These are phyloP conservation scores for Amaranthus cruentus DNA, from an alignment of 148 eudicot genomes.

Conservation along the genomic window DNA sequence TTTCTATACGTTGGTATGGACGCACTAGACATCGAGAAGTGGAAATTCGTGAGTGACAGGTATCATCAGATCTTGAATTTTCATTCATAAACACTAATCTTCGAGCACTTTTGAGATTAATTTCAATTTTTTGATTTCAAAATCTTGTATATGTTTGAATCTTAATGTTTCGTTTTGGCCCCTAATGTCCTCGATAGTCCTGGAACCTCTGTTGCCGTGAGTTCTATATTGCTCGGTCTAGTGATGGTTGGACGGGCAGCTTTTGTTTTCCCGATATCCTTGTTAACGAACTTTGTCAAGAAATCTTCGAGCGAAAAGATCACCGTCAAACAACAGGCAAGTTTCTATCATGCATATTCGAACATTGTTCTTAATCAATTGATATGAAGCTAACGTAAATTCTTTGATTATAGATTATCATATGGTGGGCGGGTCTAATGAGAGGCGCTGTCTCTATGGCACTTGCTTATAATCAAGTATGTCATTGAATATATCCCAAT, in stretches of 20 bases:
- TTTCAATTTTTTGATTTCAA: neutral
- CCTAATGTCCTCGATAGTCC: slow-evolving; percentile 47
- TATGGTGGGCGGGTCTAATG: slow-evolving; percentile 99
- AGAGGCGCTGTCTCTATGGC: slow-evolving; percentile 98
- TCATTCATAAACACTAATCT: neutral
- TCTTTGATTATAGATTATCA: slow-evolving; percentile 41
- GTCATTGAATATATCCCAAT: neutral
- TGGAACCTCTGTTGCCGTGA: slow-evolving; percentile 66
- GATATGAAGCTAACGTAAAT: neutral
- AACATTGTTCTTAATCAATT: neutral
- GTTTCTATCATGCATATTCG: neutral
- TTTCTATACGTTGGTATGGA: slow-evolving; percentile 93
- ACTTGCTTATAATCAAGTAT: slow-evolving; percentile 95
- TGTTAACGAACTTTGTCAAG: slow-evolving; percentile 52
- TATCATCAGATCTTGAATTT: slow-evolving; percentile 11
- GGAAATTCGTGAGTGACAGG: slow-evolving; percentile 70
- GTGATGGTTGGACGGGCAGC: slow-evolving; percentile 85
- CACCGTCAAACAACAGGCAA: slow-evolving; percentile 64
- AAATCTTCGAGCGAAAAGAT: slow-evolving; percentile 45
- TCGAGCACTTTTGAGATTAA: neutral
- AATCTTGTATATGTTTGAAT: too few relatives aligned
- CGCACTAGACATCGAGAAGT: slow-evolving; percentile 86
- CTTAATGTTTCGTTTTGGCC: neutral
- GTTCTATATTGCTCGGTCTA: slow-evolving; percentile 60
- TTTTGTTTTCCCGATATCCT: slow-evolving; percentile 82